Percentiles rank a stretch among this genome's conserved stretches.
These are phyloP conservation scores for Picea mariana DNA, from an alignment of 83 land plant genomes.

Conservation along the genomic window DNA sequence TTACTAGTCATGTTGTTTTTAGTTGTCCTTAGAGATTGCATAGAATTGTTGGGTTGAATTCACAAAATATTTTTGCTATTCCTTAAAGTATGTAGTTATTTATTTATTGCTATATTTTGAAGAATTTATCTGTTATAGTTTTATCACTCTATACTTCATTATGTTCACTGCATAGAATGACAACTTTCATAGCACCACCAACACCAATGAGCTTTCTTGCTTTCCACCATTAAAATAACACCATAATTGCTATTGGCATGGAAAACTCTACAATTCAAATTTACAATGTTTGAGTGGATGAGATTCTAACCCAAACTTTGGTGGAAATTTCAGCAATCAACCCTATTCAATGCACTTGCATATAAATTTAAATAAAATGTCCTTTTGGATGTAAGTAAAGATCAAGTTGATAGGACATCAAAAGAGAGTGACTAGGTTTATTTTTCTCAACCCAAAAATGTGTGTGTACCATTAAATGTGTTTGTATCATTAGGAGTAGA, in stretches of 20 bases:
- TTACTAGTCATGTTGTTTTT: too few relatives aligned
- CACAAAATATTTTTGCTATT: too few relatives aligned
- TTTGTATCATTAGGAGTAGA: constrained; percentile 80
- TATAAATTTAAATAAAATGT: constrained; percentile 4
- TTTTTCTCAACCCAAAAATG: constrained; percentile 63
- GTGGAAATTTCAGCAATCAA: background rate
- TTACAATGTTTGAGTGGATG: constrained; percentile 69
- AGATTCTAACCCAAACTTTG: constrained; percentile 27
- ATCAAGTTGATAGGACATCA: constrained; percentile 73
- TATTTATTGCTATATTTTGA: constrained; percentile 7
- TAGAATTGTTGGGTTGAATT: too few relatives aligned
- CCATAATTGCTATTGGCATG: constrained; percentile 77
- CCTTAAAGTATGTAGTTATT: background rate
- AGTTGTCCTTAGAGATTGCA: too few relatives aligned
- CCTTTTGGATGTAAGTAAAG: constrained; percentile 41
- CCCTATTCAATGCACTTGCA: background rate
- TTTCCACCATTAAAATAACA: constrained; percentile 76
- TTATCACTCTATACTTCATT: background rate
- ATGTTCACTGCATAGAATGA: constrained; percentile 52
- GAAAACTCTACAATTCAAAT: constrained; percentile 67
- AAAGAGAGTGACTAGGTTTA: constrained; percentile 66
- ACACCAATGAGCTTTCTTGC: constrained; percentile 69
- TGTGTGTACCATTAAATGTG: constrained; percentile 52
- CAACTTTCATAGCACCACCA: constrained; percentile 76
- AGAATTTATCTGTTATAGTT: background rate